These are phyloP conservation scores for Podospora appendiculata DNA, from an alignment of 495 filamentous ascomycete species.

Conservation along the genomic window DNA sequence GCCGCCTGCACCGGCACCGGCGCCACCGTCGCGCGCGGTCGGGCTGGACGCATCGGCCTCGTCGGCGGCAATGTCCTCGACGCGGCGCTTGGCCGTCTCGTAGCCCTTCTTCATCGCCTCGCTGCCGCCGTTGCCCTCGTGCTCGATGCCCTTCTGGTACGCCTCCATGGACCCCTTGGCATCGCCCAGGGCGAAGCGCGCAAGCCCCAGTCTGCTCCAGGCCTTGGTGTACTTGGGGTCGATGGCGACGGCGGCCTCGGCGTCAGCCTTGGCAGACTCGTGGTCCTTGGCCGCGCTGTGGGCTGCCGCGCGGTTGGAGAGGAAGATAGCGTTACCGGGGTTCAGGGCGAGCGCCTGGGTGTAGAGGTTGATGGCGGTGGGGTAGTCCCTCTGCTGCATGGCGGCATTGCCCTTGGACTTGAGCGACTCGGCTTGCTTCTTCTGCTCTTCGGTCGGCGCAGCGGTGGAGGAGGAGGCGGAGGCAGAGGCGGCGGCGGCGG, in stretches of 20 bases:
- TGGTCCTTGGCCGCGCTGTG: slow-evolving; percentile 76
- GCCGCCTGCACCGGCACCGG: slow-evolving; percentile 26
- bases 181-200: slow-evolving; percentile 83
- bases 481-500: slow-evolving; percentile 14
- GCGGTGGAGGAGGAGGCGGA: slow-evolving; percentile 9
- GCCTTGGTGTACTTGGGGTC: slow-evolving; percentile 95
- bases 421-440: slow-evolving; percentile 72
- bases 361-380: slow-evolving; percentile 73
- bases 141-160: slow-evolving; percentile 85
- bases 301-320: slow-evolving; percentile 93
- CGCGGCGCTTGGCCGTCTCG: slow-evolving; percentile 78
- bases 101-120: slow-evolving; percentile 91
- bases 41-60: slow-evolving; percentile 22
- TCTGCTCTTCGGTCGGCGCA: slow-evolving; percentile 43
- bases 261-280: slow-evolving; percentile 71
- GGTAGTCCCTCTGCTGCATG: slow-evolving; percentile 88
- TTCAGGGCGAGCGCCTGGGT: slow-evolving; percentile 71
- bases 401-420: slow-evolving; percentile 91
- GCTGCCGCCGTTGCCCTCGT: slow-evolving; percentile 81
- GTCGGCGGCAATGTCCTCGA: slow-evolving; percentile 61
- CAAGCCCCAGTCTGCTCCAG: slow-evolving; percentile 86
- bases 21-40: slow-evolving; percentile 31
- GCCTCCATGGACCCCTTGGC: slow-evolving; percentile 89
- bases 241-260: slow-evolving; percentile 74
- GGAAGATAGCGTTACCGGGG: slow-evolving; percentile 88